A percentile compares a stretch with the other conserved stretches of the same genome.
phyloP scores from a whole-genome alignment of 768 basidiomycete genomes.

The Suillus subalutaceus region DNA sequence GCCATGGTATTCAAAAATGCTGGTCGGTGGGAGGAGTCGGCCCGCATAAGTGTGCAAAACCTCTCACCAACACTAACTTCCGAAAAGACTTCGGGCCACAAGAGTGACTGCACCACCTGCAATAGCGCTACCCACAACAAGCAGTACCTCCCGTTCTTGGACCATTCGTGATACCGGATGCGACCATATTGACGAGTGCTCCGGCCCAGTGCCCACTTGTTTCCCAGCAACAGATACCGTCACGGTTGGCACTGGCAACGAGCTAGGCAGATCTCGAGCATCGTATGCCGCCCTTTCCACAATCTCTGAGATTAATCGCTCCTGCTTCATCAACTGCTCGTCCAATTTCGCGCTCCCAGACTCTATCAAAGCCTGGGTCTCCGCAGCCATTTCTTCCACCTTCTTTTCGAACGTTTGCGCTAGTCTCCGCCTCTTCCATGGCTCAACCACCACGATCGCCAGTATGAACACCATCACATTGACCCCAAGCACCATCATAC shows the following conservation, averaged over 20 bases:
- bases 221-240: conserved; percentile 11
- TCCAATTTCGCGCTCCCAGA: conserved; percentile 51
- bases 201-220: background rate
- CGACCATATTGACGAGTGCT: background rate
- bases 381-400: conserved; percentile 56
- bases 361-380: conserved; percentile 46
- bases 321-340: conserved; percentile 52
- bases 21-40: background rate
- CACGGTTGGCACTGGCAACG: conserved; percentile 9
- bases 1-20: conserved; percentile 16
- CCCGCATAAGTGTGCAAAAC: background rate
- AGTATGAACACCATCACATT: conserved; percentile 90
- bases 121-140: conserved; percentile 33
- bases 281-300: conserved; percentile 21
- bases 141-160: conserved; percentile 25
- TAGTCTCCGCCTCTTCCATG: conserved; percentile 89
- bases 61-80: conserved; percentile 8
- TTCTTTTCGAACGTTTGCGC: conserved; percentile 90
- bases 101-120: conserved; percentile 30
- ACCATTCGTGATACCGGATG: conserved; percentile 17
- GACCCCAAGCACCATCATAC: conserved; percentile 79
- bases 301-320: conserved; percentile 34
- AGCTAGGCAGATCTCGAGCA: conserved; percentile 15
- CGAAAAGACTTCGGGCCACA: conserved; percentile 23
- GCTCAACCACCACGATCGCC: conserved; percentile 91